phyloP scores from a whole-genome alignment of 805 yeast genomes.

The Metschnikowia bowlesiae region DNA sequence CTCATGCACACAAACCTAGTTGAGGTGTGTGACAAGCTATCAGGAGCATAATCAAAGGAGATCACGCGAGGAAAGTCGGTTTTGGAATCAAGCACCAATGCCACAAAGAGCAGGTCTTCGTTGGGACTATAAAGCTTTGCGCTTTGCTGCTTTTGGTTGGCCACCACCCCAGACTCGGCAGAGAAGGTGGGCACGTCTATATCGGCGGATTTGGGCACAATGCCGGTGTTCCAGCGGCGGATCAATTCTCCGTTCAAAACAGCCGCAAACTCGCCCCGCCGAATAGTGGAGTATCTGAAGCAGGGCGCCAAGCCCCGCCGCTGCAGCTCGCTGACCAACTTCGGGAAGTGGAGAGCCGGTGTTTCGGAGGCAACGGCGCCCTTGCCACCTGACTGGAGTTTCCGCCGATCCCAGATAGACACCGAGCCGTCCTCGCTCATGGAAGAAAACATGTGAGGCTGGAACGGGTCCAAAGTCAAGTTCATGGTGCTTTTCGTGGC shows the following conservation, averaged over 20 bases:
- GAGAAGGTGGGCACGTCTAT: constrained; percentile 11
- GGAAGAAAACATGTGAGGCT: constrained; percentile 64
- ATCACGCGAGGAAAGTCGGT: constrained; percentile 79
- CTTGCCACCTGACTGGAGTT: constrained; percentile 29
- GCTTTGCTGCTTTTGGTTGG: constrained; percentile 33
- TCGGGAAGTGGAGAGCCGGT: constrained; percentile 58
- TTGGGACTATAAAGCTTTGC: constrained; percentile 34
- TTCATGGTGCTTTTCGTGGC: constrained; percentile 71
- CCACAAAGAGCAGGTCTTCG: constrained; percentile 63
- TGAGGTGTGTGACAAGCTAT: constrained; percentile 42
- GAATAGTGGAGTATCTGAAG: constrained; percentile 60
- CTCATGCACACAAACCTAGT: constrained; percentile 80
- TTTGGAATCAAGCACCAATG: constrained; percentile 67
- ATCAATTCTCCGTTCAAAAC: constrained; percentile 73
- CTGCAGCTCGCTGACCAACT: constrained; percentile 53
- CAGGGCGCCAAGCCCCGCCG: constrained; percentile 60
- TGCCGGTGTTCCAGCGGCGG: constrained; percentile 76
- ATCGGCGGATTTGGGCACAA: constrained; percentile 34
- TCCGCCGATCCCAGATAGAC: constrained; percentile 78
- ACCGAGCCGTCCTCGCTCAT: constrained; percentile 80
- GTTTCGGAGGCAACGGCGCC: constrained; percentile 38
- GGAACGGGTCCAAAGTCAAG: constrained; percentile 64
- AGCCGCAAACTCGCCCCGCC: constrained; percentile 72
- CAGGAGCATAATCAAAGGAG: constrained; percentile 79
- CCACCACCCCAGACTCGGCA: constrained; percentile 5